A percentile compares a stretch with the other conserved stretches of the same genome.
phyloP scores from a whole-genome alignment of 2,329 filamentous ascomycete species.

The Fusarium sp. region DNA sequence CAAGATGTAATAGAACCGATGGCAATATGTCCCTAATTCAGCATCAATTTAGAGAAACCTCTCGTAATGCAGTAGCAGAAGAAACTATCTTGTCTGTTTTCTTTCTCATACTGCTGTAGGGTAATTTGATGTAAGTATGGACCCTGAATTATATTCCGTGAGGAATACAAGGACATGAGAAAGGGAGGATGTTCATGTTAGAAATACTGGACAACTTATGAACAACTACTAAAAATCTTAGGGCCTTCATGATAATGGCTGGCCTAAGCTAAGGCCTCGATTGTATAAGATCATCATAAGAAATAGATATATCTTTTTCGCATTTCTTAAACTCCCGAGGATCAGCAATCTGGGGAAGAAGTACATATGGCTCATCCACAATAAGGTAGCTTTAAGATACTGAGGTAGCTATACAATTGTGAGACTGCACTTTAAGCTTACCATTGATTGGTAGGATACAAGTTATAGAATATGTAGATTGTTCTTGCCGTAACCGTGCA shows the following conservation, averaged over 20 bases:
- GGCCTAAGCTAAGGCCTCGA: no score
- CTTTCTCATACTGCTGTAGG: neutral
- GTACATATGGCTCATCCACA: neutral
- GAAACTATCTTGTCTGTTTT: no score
- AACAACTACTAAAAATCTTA: neutral
- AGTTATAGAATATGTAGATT: neutral
- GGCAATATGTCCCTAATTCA: neutral
- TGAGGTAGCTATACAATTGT: neutral
- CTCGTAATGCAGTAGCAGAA: neutral
- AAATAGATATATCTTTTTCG: neutral
- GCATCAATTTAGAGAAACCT: neutral
- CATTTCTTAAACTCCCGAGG: neutral
- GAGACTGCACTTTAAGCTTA: neutral
- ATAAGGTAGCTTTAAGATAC: no score
- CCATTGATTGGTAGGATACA: neutral
- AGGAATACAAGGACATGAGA: neutral
- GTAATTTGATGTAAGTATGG: neutral
- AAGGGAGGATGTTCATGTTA: no score
- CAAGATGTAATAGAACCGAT: neutral
- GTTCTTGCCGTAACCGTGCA: neutral
- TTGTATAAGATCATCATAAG: neutral
- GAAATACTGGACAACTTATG: no score
- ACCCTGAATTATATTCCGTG: neutral
- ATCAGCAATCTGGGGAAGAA: neutral
- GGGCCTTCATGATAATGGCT: neutral